Percentiles rank a stretch among this genome's conserved stretches.
Evolutionary conservation across 1,284 basidiomycete species (phyloP).

Genomic region (Cryptococcus floricola): DNA sequence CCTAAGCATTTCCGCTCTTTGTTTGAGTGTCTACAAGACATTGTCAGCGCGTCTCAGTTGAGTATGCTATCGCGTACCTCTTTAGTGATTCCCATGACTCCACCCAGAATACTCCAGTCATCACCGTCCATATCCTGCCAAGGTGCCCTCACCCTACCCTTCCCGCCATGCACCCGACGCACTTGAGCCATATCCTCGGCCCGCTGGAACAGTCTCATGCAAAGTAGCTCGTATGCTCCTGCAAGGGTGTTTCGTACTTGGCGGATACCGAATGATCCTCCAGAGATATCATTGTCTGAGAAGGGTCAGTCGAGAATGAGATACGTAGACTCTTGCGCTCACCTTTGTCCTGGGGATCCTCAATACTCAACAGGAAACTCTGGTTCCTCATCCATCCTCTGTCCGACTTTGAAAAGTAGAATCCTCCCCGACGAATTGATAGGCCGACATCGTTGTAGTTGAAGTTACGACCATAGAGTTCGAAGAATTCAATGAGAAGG

Average conservation of each 20-base stretch:
- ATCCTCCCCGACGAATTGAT: constrained; percentile 76
- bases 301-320: not conserved
- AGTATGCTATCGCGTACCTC: constrained; percentile 57
- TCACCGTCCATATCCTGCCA: constrained; percentile 51
- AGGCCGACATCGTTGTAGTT: constrained; percentile 90
- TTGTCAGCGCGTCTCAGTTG: not conserved
- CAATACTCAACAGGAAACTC: constrained; percentile 71
- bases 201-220: constrained; percentile 50
- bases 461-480: constrained; percentile 89
- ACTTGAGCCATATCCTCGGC: constrained; percentile 22
- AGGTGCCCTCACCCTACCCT: not conserved
- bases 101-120: constrained; percentile 73
- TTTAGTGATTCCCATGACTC: constrained; percentile 74
- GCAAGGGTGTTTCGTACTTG: constrained; percentile 77
- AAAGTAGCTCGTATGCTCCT: constrained; percentile 81
- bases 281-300: constrained; percentile 89
- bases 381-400: constrained; percentile 72
- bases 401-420: constrained; percentile 73
- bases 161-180: constrained; percentile 20
- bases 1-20: constrained; percentile 20
- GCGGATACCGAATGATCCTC: constrained; percentile 77
- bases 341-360: constrained; percentile 91
- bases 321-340: constrained; percentile 45
- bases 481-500: constrained; percentile 91
- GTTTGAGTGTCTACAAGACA: constrained; percentile 20